Evolutionary conservation across 2,329 filamentous ascomycete species (phyloP), one percentile per base, ranked within the genome.

Genomic region (Sporothrix pseudoabietina): DNA sequence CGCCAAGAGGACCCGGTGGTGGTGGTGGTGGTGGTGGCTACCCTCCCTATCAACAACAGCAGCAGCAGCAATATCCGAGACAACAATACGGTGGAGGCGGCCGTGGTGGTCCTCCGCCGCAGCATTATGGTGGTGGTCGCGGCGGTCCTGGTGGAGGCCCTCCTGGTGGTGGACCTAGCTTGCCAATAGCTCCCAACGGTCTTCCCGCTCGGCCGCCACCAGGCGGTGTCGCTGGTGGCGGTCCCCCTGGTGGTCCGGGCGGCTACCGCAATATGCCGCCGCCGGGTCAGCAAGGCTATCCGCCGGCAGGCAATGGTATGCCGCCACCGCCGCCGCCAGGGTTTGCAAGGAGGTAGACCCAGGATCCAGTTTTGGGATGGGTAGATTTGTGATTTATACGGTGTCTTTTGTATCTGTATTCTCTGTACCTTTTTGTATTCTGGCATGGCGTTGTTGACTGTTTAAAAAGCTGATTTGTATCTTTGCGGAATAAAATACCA

Each of bases 141-240:
- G 44, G 44, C 14, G 44, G 44, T 19, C 44, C 14, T 19, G 44
- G 44, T 19, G 44, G 44, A 8, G 54, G 57, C n/a, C 14, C 49
- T 14, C 44, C 44, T 32, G 55, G 72, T 41, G 79, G 80, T 41
- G 79, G 80, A 16, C 78, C 78, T n/a, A 75, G 79, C 69, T 82
- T 87, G 2, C 85, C 85, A 0, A 83, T 85, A 9, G 83, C 85
- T 0, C 85, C 86, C 0, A 83, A 85, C 0, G 86, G 86, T 0
- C 80, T 88, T 3, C 86, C 86, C 0, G 84, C 85, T 0, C 81
- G 86, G 19, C 86, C 85, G 3, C 85, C 85, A 0, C 84, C 84
- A 65, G 82, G 82, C 69, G 84, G 85, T 44, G 81, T 77, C 32
- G 82, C 81, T 32, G 85, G 85, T 74, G 84, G 84, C 5, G 76